phyloP scores from a whole-genome alignment of 1,139 yeast species.

The Blastobotrys raffinosifermentans region DNA sequence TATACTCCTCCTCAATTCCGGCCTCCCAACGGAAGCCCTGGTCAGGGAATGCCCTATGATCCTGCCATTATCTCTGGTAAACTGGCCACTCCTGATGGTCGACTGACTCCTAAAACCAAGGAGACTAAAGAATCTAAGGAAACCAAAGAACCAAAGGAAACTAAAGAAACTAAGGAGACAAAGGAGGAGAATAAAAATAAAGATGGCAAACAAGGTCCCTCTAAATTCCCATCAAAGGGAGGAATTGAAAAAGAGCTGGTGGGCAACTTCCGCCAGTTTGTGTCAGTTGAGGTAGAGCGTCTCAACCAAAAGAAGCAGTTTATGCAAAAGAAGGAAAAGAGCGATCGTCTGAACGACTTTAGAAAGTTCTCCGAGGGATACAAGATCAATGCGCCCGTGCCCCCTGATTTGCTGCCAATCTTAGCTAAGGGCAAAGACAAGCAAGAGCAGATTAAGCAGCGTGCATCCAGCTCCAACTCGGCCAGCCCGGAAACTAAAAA shows the following conservation, averaged over 20 bases:
- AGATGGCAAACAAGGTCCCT: not conserved
- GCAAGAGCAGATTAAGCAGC: slow-evolving; percentile 51
- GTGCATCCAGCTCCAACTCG: slow-evolving; percentile 22
- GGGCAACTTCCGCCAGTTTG: slow-evolving; percentile 34
- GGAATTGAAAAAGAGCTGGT: slow-evolving; percentile 30
- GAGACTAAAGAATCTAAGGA: too few species aligned
- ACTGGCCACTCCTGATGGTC: slow-evolving; percentile 17
- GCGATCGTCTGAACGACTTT: slow-evolving; percentile 54
- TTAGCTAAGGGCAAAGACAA: slow-evolving; percentile 61
- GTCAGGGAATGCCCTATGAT: slow-evolving; percentile 37
- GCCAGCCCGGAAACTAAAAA: slow-evolving; percentile 15
- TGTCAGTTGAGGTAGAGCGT: slow-evolving; percentile 30
- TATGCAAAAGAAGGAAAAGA: slow-evolving; percentile 40
- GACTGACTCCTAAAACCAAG: slow-evolving; percentile 5
- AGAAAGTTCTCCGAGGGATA: slow-evolving; percentile 78
- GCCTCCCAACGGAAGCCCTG: slow-evolving; percentile 33
- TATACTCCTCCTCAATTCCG: slow-evolving; percentile 64
- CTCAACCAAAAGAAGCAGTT: slow-evolving; percentile 28
- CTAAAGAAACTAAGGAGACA: not conserved
- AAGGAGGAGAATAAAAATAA: not conserved
- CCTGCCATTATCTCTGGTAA: slow-evolving; percentile 64
- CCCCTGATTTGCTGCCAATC: slow-evolving; percentile 71
- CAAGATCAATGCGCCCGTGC: slow-evolving; percentile 52
- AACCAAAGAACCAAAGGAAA: not conserved
- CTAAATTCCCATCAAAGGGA: slow-evolving; percentile 6